A percentile compares a stretch with the other conserved stretches of the same genome.
phyloP scores from a whole-genome alignment of 331 rosid genomes.

The Acacia pycnantha region DNA sequence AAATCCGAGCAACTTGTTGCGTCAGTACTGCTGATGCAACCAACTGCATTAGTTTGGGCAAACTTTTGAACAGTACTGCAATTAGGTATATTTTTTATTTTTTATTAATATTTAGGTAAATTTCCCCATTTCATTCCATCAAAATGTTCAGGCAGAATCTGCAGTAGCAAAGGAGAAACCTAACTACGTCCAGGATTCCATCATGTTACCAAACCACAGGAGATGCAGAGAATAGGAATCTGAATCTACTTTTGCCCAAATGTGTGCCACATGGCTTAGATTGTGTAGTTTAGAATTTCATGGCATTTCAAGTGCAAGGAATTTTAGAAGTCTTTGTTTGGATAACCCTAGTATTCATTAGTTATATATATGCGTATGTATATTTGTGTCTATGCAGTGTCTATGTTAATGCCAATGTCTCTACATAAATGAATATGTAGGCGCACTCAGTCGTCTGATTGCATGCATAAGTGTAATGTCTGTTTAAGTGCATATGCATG shows the following conservation, averaged over 20 bases:
- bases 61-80: no score
- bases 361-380: not conserved
- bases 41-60: no score
- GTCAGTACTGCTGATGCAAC: no score
- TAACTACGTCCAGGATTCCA: not conserved
- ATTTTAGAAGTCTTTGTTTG: not conserved
- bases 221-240: constrained; percentile 17
- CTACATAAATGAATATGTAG: not conserved
- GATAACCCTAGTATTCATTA: not conserved
- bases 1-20: no score
- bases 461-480: not conserved
- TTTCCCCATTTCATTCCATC: constrained; percentile 17
- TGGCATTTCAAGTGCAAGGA: not conserved
- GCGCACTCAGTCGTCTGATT: not conserved
- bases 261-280: not conserved
- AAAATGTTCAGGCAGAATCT: constrained; percentile 23
- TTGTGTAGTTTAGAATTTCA: not conserved
- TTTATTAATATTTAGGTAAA: no score
- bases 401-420: not conserved
- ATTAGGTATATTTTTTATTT: no score
- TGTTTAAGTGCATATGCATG: not conserved
- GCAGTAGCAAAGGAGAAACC: constrained; percentile 12
- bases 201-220: constrained; percentile 2
- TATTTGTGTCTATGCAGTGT: not conserved
- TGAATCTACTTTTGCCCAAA: constrained; percentile 6